Percentiles rank a stretch among this genome's conserved stretches.
phyloP scores from a whole-genome alignment of 2,329 filamentous ascomycete genomes.

The Hypomyces rosellus region DNA sequence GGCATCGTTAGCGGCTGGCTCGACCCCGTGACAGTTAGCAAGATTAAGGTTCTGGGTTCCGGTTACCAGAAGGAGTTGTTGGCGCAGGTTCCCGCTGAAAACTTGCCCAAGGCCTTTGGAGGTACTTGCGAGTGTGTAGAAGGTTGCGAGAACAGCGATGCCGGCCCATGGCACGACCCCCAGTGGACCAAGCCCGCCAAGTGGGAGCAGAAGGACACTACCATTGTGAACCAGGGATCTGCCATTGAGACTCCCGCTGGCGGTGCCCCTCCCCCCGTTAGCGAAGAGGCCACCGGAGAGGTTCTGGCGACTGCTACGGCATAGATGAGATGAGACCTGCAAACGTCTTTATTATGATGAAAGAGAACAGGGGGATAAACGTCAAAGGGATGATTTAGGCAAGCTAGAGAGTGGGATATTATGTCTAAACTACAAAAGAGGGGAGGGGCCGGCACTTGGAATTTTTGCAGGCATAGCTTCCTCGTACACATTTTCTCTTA shows the following conservation, averaged over 20 bases:
- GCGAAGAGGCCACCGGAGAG: conserved; percentile 29
- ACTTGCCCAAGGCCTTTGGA: conserved; percentile 80
- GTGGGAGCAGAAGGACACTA: conserved; percentile 47
- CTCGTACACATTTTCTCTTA: background rate
- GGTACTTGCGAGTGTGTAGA: conserved; percentile 75
- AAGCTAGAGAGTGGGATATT: background rate
- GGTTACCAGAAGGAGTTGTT: conserved; percentile 81
- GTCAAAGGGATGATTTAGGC: background rate
- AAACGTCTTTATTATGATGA: conserved; percentile 9
- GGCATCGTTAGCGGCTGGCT: conserved; percentile 85
- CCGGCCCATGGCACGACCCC: conserved; percentile 78
- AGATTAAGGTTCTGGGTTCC: conserved; percentile 85
- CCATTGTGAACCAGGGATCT: conserved; percentile 35
- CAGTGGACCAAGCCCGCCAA: conserved; percentile 60
- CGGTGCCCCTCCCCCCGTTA: conserved; percentile 25
- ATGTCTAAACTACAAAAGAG: background rate
- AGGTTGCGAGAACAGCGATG: conserved; percentile 81
- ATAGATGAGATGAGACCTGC: conserved; percentile 16
- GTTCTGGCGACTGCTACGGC: conserved; percentile 25
- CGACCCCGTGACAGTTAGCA: conserved; percentile 91
- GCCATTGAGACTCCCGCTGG: conserved; percentile 28
- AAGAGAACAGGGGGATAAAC: background rate
- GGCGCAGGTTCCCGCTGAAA: conserved; percentile 79
- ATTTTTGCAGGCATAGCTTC: conserved; percentile 4
- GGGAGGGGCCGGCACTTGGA: conserved; percentile 5